Evolutionary conservation across 371 early-diverging fungal species (phyloP).

Genomic region (Mortierella sp.): DNA sequence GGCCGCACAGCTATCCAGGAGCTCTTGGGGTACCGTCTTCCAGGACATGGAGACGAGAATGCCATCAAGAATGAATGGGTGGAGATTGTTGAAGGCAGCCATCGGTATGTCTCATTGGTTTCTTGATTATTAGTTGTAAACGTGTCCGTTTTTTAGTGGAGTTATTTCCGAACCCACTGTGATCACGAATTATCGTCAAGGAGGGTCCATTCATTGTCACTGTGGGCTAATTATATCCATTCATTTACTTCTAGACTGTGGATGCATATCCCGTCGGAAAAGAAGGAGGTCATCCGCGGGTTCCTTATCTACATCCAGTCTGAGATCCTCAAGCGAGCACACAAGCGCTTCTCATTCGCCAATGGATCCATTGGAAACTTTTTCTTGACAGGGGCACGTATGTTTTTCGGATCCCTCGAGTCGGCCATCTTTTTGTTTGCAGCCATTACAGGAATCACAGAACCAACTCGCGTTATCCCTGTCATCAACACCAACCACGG

Average conservation of each 20-base stretch:
- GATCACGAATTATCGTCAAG: neutral
- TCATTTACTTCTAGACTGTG: conserved; percentile 62
- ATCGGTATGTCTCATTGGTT: conserved; percentile 59
- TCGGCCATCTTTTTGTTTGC: conserved; percentile 78
- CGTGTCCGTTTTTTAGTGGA: neutral
- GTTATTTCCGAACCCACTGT: neutral
- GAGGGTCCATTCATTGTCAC: neutral
- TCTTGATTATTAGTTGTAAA: neutral
- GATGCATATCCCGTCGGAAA: conserved; percentile 70
- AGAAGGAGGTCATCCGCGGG: conserved; percentile 79
- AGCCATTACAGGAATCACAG: conserved; percentile 71
- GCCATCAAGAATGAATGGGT: conserved; percentile 77
- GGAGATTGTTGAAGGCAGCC: conserved; percentile 77
- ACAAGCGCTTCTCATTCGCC: conserved; percentile 79
- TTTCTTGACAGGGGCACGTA: conserved; percentile 80
- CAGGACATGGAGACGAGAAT: conserved; percentile 63
- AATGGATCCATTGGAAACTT: conserved; percentile 84
- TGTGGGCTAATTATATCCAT: neutral
- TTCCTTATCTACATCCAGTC: conserved; percentile 78
- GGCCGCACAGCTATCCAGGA: conserved; percentile 72
- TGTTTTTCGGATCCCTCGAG: conserved; percentile 78
- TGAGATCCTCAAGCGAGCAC: conserved; percentile 74
- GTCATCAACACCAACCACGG: conserved; percentile 73
- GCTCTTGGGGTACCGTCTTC: conserved; percentile 75
- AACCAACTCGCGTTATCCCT: conserved; percentile 72